phyloP scores from a whole-genome alignment of 495 filamentous ascomycete species.

The Usnea hakonensis region DNA sequence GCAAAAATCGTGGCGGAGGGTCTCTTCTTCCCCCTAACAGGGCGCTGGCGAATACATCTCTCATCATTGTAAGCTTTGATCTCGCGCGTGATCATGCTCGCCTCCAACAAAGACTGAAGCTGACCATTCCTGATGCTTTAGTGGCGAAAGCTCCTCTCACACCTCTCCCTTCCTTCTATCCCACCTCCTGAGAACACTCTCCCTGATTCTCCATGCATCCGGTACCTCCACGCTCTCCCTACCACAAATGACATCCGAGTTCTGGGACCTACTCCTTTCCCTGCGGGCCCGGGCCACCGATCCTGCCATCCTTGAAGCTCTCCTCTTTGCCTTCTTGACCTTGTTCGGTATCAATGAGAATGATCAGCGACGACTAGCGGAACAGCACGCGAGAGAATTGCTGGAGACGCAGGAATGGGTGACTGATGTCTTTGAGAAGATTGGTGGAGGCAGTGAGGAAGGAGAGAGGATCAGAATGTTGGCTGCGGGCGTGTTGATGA shows the following conservation, averaged over 20 bases:
- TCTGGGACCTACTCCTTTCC: constrained; percentile 39
- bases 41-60: constrained; percentile 41
- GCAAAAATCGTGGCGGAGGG: constrained; percentile 64
- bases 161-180: constrained; percentile 34
- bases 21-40: constrained; percentile 71
- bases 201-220: constrained; percentile 42
- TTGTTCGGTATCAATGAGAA: constrained; percentile 70
- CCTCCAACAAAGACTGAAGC: constrained; percentile 30
- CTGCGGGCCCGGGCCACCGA: constrained; percentile 45
- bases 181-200: constrained; percentile 46
- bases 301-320: constrained; percentile 55
- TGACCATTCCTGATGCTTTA: constrained; percentile 34
- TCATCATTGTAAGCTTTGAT: constrained; percentile 39
- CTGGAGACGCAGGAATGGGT: constrained; percentile 63
- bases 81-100: neutral
- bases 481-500: constrained; percentile 76
- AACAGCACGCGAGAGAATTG: constrained; percentile 47
- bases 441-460: constrained; percentile 48
- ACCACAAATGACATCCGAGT: constrained; percentile 39
- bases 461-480: constrained; percentile 56
- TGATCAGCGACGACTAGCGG: constrained; percentile 46
- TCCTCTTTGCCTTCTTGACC: constrained; percentile 74
- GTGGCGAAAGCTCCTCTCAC: constrained; percentile 29
- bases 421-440: constrained; percentile 56
- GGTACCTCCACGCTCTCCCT: constrained; percentile 42